Base-by-base conservation (phyloP, 192 early-diverging fungal species). In the Chytriomyces sp. region DNA sequence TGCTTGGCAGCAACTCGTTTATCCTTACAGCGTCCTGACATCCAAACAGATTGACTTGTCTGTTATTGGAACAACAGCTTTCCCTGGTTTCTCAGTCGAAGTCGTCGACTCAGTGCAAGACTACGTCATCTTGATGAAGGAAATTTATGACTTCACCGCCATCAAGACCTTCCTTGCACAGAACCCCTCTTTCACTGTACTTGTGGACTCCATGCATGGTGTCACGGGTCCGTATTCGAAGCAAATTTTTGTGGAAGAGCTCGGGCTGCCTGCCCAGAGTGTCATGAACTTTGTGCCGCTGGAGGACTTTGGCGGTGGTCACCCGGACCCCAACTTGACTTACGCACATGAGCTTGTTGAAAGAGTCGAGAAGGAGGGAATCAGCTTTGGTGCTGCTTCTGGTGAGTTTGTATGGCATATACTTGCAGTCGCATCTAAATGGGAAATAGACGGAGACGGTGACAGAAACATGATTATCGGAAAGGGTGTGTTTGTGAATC, bases 321-420 rank as follows among this genome's bases (percentile, higher is more conserved):
- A 99, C 78, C 97, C 97, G 5, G 97, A 99, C 77, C 97, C 97
- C 31, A 99, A 99, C 79, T 81, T 99, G 77, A 96, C 95, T 8
- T 99, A 99, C 78, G 95, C 97, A 19, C 91, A 95, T 78, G 91
- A 91, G 41, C 84, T 99, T 36, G 96, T 98, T 0, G 93, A 94
- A 64, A 88, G 91, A 31, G 95, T 98, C 25, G 86, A 88, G 70
- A 83, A 82, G 81, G 92, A 94, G 70, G 70, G 77, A 33, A 88
- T 95, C 59, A 83, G 85, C 68, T 93, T 99, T 77, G 97, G 95
- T 55, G 97, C 95, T 19, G 96, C 96, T 4, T 96, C 93, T 0
- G 79, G 76, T 80, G 57, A 19, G 59, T 3, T 17, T 56, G 63
- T 0, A 53, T 63, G 30, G 12, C 22, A 22, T 57, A 5, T 5